phyloP scores from a whole-genome alignment of 202 grass and related monocot genomes.

The Schoenoplectus triqueter region DNA sequence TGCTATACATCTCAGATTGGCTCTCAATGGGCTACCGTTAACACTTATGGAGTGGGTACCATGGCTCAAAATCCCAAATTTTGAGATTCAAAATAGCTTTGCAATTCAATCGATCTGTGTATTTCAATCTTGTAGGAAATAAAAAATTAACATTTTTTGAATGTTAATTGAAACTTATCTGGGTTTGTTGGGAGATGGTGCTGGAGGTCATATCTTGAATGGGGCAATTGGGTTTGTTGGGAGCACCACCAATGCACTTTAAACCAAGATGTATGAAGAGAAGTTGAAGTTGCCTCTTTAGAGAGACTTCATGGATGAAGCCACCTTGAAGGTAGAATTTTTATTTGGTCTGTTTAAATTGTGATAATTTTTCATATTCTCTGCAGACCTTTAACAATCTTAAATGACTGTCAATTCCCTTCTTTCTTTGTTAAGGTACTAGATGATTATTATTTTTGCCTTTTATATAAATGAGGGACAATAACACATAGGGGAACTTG shows the following conservation, averaged over 20 bases:
- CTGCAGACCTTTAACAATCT: not conserved
- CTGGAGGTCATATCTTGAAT: conserved; percentile 64
- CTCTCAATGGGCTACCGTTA: not conserved
- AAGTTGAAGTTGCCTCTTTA: conserved; percentile 84
- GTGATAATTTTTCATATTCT: conserved; percentile 23
- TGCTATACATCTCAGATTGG: not conserved
- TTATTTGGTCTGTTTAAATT: conserved; percentile 27
- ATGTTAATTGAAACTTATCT: no score
- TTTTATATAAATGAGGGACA: not conserved
- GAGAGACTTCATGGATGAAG: conserved; percentile 81
- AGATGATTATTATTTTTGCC: not conserved
- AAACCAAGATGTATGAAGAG: conserved; percentile 98
- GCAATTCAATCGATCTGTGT: not conserved
- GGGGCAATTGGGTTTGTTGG: conserved; percentile 74
- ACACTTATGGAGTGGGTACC: not conserved
- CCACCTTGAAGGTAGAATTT: conserved; percentile 79
- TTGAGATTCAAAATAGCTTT: not conserved
- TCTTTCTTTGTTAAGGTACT: not conserved
- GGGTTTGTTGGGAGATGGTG: conserved; percentile 52
- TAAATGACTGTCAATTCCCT: not conserved
- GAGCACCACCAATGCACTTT: conserved; percentile 85
- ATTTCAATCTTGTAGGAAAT: not conserved
- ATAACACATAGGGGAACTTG: not conserved
- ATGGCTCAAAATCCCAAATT: not conserved
- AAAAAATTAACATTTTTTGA: not conserved